Base-by-base conservation (phyloP, 2,329 filamentous ascomycete genomes). In the Fusarium incarnatum region DNA sequence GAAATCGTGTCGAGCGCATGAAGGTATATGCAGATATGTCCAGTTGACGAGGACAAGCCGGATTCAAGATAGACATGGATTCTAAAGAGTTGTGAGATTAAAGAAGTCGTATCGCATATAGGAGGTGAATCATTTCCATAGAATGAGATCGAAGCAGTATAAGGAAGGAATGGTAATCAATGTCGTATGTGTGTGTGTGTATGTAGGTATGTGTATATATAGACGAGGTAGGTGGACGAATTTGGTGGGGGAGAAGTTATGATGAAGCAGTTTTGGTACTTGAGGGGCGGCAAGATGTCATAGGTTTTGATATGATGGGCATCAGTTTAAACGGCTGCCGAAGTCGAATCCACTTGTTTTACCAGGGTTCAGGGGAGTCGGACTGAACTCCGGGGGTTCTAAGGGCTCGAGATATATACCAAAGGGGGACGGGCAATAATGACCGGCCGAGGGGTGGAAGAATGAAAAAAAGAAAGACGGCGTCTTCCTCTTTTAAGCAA, bases 21-120 rank as follows among this genome's bases (percentile, higher is more conserved):
- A 56, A 72, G 44, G 30, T 52, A 54, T 57, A 59, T 41, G 50
- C 22, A 37, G 55, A 22, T 57, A 32, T 63, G 68, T 70, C 68
- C 68, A 67, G 37, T 30, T 63, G 40, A 67, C 32, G 42, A 53
- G 65, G 68, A 72, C 68, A 55, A 57, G 50, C 11, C 44, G 49
- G 48, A 48, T 56, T 34, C 68, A 64, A 60, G 60, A 64, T 70
- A 72, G 55, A 71, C 68, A 71, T 71, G 65, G 68, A 67, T 72
- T 68, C 60, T 71, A 57, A 41, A 27, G 37, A 37, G 25, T n/a
- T 45, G 44, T 56, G 34, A 72, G 57, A 68, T 60, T 64, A 72
- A 22, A 65, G 63, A 45, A 28, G 53, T 56, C 32, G 47, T 68
- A 46, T 60, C 28, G 56, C 22, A 16, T n/a, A 23, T 10, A 16